Base-by-base conservation (phyloP, 2,329 filamentous ascomycete genomes). In the Colletotrichum sp. region DNA sequence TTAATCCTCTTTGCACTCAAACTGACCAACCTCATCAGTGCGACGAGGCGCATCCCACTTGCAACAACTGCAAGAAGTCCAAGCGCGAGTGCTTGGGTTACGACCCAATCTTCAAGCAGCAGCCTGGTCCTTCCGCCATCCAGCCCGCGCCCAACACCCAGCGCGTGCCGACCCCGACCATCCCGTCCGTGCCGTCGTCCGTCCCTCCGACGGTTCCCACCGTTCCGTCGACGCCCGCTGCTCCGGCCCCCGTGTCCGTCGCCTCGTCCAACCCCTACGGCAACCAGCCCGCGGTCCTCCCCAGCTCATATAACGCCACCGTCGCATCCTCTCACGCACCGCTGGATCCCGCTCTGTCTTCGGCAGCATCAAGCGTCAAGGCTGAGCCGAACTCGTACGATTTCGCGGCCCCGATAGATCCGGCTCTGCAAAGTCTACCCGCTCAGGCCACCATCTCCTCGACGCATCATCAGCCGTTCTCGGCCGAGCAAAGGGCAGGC, bases 31-130 rank as follows among this genome's bases (percentile, higher is more conserved):
- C 30, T 26, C 26, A 78, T 75, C 79, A 98, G 97, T 99, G 97
- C 87, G 97, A 98, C 91, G 97, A 99, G 89, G 93, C 92, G 76
- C 96, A 98, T 85, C 97, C 97, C 26, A 93, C 94, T 75, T 99
- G 97, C 89, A 93, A 95, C 86, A 95, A 97, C 82, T 97, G 95
- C 86, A 93, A 94, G 82, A 97, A 97, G 84, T 96, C 94, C 79
- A 97, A 96, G 86, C 94, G 95, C 81, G 94, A 96, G 81, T 97
- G 95, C 82, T 83, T 96, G 64, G 95, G 95, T 71, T 97, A 97
- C 90, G 95, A 97, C 81, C 94, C 95, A 48, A 95, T 96, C 81
- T 97, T 96, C 87, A 95, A 95, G 85, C 91, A 91, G 78, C 91
- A 93, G 77, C 92, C 93, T 80, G 91, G 92, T 69, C 94, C 94